phyloP scores from a whole-genome alignment of 2,329 filamentous ascomycete genomes.

The Xylaria sp. region DNA sequence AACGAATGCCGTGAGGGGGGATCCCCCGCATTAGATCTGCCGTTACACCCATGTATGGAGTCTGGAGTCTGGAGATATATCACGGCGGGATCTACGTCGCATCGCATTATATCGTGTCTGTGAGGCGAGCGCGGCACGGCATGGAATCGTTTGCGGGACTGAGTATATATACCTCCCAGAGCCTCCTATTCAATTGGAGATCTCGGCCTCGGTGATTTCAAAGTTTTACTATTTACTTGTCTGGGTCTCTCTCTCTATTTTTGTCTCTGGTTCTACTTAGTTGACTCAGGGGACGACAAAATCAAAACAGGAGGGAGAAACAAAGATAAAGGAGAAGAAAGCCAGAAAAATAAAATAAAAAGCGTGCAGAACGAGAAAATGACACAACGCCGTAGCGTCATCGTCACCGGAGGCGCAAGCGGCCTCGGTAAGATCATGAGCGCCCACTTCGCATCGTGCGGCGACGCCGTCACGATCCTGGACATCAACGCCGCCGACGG shows the following conservation, averaged over 20 bases:
- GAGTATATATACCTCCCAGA: no score
- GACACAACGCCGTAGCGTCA: slow-evolving; percentile 34
- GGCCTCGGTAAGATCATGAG: slow-evolving; percentile 52
- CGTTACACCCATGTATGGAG: neutral
- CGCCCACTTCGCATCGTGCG: slow-evolving; percentile 51
- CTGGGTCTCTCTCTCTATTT: no score
- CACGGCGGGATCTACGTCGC: neutral
- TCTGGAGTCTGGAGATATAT: neutral
- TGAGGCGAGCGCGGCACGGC: neutral
- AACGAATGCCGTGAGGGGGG: neutral
- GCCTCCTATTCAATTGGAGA: neutral
- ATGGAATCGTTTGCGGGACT: neutral
- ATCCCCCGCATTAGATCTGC: slow-evolving; percentile 3
- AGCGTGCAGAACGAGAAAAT: neutral
- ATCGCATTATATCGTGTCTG: neutral
- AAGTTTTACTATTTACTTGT: no score
- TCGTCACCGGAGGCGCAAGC: slow-evolving; percentile 53
- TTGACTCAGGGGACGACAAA: no score
- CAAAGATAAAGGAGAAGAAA: no score
- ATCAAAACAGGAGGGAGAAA: no score
- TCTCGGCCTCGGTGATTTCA: no score
- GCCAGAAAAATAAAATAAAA: neutral
- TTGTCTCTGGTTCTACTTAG: no score
- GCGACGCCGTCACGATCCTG: slow-evolving; percentile 50
- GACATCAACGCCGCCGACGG: slow-evolving; percentile 50